phyloP scores from a whole-genome alignment of 2,329 filamentous ascomycete species.

The Ceratocystis smalleyi region DNA sequence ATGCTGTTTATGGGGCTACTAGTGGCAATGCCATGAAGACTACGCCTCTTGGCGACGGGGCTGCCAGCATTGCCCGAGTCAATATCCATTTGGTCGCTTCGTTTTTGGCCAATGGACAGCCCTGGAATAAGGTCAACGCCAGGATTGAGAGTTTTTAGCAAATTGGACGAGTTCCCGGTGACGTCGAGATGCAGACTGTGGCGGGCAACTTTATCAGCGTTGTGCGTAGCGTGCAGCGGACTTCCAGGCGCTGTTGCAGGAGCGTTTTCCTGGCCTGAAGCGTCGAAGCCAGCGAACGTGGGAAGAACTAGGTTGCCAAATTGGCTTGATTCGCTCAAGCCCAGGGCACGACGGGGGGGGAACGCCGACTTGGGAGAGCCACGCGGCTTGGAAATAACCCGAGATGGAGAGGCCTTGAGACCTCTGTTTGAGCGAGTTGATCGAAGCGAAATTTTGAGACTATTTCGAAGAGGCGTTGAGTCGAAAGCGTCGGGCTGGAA shows the following conservation, averaged over 20 bases:
- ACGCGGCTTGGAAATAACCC: conserved; percentile 44
- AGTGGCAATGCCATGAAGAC: conserved; percentile 56
- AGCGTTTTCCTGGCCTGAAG: conserved; percentile 29
- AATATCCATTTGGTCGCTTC: conserved; percentile 85
- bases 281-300: conserved; percentile 16
- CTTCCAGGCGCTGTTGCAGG: conserved; percentile 22
- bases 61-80: conserved; percentile 66
- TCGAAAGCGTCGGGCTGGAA: conserved; percentile 47
- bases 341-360: conserved; percentile 42
- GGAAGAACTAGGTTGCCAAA: conserved; percentile 49
- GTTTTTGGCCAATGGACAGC: conserved; percentile 32
- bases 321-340: conserved; percentile 51
- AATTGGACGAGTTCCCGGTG: conserved; percentile 8
- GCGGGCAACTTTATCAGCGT: conserved; percentile 34
- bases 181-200: conserved; percentile 37
- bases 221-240: conserved; percentile 28
- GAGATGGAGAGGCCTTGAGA: conserved; percentile 31
- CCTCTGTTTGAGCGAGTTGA: conserved; percentile 44
- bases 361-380: conserved; percentile 68
- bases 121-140: conserved; percentile 14
- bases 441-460: conserved; percentile 49
- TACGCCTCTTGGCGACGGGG: conserved; percentile 80
- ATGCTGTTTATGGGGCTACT: conserved; percentile 14
- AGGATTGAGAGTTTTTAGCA: conserved; percentile 2
- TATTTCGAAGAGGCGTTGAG: conserved; percentile 30